phyloP scores from a whole-genome alignment of 345 rosid species.

The Eucalyptus albens region DNA sequence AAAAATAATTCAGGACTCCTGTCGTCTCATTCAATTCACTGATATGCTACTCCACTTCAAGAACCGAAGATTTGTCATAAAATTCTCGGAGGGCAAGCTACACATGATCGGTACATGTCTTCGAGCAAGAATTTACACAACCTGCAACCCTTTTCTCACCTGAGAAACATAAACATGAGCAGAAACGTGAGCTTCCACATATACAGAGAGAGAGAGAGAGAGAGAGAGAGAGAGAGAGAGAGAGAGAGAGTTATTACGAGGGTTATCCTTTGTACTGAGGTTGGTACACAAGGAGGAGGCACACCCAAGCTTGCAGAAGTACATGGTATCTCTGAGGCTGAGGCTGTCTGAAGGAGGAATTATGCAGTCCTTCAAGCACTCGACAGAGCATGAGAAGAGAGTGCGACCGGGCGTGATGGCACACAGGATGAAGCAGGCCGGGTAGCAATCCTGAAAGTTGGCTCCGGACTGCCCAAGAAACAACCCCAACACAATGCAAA shows the following conservation, averaged over 20 bases:
- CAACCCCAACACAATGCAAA: conserved; percentile 5
- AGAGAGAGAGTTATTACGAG: conserved; percentile 4
- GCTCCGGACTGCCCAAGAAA: conserved; percentile 1
- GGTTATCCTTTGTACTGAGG: conserved; percentile 22
- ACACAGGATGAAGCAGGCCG: conserved; percentile 16
- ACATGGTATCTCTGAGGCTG: not conserved
- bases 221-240: not conserved
- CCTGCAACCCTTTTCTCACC: conserved; percentile 23
- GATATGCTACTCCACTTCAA: not conserved
- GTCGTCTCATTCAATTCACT: not conserved
- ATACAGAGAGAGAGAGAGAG: not conserved
- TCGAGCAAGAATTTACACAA: conserved; percentile 28
- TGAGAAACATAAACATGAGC: not conserved
- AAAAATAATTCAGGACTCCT: not conserved
- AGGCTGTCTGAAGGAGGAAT: not conserved
- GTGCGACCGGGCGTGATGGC: not conserved
- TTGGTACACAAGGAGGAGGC: conserved; percentile 23
- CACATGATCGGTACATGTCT: conserved; percentile 3
- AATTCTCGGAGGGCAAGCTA: not conserved
- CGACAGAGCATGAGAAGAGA: not conserved
- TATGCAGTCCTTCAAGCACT: conserved; percentile 29
- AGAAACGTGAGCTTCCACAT: not conserved
- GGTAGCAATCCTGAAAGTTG: conserved; percentile 17
- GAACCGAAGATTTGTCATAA: not conserved
- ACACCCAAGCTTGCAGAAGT: conserved; percentile 37